Conservation (phyloP, 2,329 filamentous ascomycete species). For the Neophaeococcomyces aloes region DNA sequence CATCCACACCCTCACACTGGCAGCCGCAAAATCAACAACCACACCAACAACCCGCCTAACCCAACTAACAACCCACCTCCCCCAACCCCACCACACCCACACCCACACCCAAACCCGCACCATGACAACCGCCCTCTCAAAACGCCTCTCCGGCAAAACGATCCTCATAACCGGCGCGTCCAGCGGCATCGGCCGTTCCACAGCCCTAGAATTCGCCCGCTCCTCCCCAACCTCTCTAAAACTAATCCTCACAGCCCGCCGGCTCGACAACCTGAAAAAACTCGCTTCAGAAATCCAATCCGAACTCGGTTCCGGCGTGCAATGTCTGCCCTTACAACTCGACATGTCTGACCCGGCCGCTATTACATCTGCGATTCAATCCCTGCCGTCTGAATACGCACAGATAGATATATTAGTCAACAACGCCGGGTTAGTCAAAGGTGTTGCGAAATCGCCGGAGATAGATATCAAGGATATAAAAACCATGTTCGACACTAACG, state of each 20-base stretch:
- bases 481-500: conserved; percentile 85
- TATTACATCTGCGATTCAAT: conserved; percentile 59
- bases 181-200: conserved; percentile 69
- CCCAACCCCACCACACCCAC: background rate
- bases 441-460: conserved; percentile 71
- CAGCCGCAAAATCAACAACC: background rate
- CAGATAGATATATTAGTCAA: conserved; percentile 86
- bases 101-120: conserved; percentile 25
- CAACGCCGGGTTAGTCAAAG: conserved; percentile 88
- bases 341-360: conserved; percentile 76
- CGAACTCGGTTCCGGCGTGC: conserved; percentile 68
- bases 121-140: conserved; percentile 60
- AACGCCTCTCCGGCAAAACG: conserved; percentile 87
- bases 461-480: conserved; percentile 75
- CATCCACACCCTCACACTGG: background rate
- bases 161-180: conserved; percentile 85
- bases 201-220: conserved; percentile 83
- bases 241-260: conserved; percentile 78
- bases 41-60: too few species aligned
- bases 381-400: conserved; percentile 69
- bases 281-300: conserved; percentile 64
- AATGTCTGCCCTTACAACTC: conserved; percentile 71
- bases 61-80: too few species aligned
- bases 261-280: conserved; percentile 65
- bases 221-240: conserved; percentile 69